These are phyloP conservation scores for Paramecium biaurelia DNA, from an alignment of 73 alveolate genomes.

Conservation along the genomic window DNA sequence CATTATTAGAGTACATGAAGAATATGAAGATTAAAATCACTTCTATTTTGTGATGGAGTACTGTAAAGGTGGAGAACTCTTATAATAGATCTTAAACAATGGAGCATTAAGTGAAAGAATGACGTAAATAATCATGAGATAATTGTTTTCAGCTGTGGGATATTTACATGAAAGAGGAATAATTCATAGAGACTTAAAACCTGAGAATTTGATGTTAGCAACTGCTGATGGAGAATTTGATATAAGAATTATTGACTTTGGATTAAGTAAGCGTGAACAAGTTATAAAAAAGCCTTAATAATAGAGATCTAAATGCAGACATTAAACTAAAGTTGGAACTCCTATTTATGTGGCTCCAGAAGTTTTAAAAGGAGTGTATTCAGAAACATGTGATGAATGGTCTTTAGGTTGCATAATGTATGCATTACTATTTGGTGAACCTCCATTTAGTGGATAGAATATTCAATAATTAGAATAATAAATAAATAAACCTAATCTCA, in stretches of 20 bases:
- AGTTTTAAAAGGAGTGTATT: constrained; percentile 56
- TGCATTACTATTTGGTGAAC: constrained; percentile 68
- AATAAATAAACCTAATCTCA: constrained; percentile 47
- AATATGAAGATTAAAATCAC: constrained; percentile 58
- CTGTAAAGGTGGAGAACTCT: constrained; percentile 76
- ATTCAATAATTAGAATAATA: constrained; percentile 65
- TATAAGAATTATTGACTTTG: constrained; percentile 94
- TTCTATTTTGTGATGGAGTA: constrained; percentile 78
- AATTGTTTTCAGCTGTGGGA: constrained; percentile 69
- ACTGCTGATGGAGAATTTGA: constrained; percentile 74
- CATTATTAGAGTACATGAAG: not conserved
- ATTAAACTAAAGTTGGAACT: constrained; percentile 68
- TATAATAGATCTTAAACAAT: constrained; percentile 26
- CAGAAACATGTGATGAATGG: constrained; percentile 78
- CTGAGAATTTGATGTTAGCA: constrained; percentile 87
- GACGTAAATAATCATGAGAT: constrained; percentile 69
- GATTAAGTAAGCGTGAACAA: constrained; percentile 67
- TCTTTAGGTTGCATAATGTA: constrained; percentile 77
- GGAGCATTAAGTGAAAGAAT: constrained; percentile 56
- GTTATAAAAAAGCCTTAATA: not conserved
- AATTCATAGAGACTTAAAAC: constrained; percentile 88
- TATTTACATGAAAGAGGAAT: constrained; percentile 62
- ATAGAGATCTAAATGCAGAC: constrained; percentile 40
- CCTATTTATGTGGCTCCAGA: constrained; percentile 72
- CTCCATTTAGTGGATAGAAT: constrained; percentile 71